These are phyloP conservation scores for Paramecium primaurelia DNA, from an alignment of 73 alveolate species.

Conservation along the genomic window DNA sequence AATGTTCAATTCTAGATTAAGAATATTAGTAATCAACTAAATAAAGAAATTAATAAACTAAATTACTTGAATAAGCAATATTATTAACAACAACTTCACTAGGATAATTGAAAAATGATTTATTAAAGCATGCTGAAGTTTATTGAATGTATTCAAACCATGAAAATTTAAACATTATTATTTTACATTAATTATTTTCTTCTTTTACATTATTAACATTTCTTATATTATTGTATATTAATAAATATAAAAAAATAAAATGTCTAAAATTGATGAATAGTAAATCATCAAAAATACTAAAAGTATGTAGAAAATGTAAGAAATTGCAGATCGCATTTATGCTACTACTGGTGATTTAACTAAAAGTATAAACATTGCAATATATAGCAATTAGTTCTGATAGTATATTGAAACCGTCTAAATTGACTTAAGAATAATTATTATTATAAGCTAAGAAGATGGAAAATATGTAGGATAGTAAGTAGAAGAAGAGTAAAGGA, in stretches of 20 bases:
- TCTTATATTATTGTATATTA: neutral
- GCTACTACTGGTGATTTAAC: constrained; percentile 52
- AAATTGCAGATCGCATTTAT: constrained; percentile 55
- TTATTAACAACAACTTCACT: constrained; percentile 21
- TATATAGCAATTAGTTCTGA: neutral
- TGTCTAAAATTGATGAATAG: neutral
- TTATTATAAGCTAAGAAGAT: neutral
- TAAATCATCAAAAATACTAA: constrained; percentile 33
- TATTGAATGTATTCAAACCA: neutral
- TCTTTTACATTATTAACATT: neutral
- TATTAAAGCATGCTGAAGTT: constrained; percentile 21
- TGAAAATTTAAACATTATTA: neutral
- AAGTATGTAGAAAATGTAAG: constrained; percentile 55
- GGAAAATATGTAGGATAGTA: neutral
- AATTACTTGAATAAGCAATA: constrained; percentile 19
- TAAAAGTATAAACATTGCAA: constrained; percentile 17
- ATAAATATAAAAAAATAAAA: neutral
- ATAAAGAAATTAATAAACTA: neutral
- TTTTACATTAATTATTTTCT: neutral
- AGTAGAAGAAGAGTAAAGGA: constrained; percentile 6
- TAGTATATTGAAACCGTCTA: constrained; percentile 34
- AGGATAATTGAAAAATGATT: constrained; percentile 31
- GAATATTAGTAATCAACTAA: neutral
- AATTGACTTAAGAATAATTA: neutral
- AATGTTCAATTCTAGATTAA: neutral